Evolutionary conservation across 2,329 filamentous ascomycete species (phyloP).

Genomic region (Pseudogymnoascus destructans): DNA sequence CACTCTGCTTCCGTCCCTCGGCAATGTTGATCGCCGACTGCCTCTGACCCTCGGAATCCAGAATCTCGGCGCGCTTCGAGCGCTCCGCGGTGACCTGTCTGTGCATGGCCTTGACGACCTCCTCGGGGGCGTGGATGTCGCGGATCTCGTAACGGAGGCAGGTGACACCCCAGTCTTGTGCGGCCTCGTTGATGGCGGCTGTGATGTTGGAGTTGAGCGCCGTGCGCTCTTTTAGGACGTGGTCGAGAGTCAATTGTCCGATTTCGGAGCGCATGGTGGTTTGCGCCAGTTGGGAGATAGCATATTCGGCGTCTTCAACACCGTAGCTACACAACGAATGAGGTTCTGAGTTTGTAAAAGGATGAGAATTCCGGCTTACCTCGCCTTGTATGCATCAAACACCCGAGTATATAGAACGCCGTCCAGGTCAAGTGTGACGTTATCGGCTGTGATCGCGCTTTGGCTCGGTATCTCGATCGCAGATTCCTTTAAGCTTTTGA

Average conservation of each 20-base stretch:
- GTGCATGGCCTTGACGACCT: constrained; percentile 96
- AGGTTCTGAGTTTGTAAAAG: background rate
- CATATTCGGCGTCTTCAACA: constrained; percentile 96
- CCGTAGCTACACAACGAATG: constrained; percentile 54
- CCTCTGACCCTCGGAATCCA: constrained; percentile 92
- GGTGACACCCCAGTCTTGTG: constrained; percentile 90
- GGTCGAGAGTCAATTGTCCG: constrained; percentile 87
- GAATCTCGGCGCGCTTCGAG: constrained; percentile 92
- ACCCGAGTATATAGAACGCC: constrained; percentile 92
- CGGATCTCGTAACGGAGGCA: constrained; percentile 96
- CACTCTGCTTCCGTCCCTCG: constrained; percentile 91
- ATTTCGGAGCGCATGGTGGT: constrained; percentile 99
- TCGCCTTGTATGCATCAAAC: constrained; percentile 96
- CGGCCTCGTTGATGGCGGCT: constrained; percentile 95
- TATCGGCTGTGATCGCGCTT: constrained; percentile 96
- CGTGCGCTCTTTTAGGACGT: constrained; percentile 93
- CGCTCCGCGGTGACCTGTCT: constrained; percentile 94
- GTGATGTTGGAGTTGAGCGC: constrained; percentile 97
- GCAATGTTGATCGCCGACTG: constrained; percentile 98
- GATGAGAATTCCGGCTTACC: constrained; percentile 38
- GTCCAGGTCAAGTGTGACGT: constrained; percentile 91
- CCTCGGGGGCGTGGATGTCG: constrained; percentile 89
- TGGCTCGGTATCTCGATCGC: constrained; percentile 96
- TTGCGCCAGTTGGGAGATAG: constrained; percentile 93
- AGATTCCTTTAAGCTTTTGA: constrained; percentile 91